A percentile compares a stretch with the other conserved stretches of the same genome.
phyloP scores from a whole-genome alignment of 2,329 filamentous ascomycete genomes.

The Ophiostoma montium region DNA sequence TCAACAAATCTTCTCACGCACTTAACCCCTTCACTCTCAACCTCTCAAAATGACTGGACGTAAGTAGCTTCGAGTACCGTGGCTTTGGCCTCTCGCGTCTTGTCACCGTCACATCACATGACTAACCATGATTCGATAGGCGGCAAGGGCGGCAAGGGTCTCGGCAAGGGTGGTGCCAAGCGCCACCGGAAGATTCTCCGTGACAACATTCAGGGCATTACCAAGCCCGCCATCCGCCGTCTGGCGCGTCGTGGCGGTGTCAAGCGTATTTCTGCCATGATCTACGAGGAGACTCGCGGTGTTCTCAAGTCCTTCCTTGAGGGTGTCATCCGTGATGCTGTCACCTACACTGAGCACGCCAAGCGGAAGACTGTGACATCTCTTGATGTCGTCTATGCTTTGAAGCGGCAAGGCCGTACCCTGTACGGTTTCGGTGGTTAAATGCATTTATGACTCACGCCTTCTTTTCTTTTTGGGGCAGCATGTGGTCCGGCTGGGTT shows the following conservation, averaged over 20 bases:
- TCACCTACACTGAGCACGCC: conserved; percentile 68
- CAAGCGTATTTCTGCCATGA: conserved; percentile 98
- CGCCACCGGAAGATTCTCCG: conserved; percentile 98
- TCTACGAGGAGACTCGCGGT: conserved; percentile 67
- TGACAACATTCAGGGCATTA: conserved; percentile 99
- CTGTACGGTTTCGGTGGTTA: conserved; percentile 88
- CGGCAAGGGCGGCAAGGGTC: conserved; percentile 93
- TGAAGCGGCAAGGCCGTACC: conserved; percentile 59
- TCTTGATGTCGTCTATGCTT: conserved; percentile 52
- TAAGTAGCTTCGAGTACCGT: conserved; percentile 16
- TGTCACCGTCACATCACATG: conserved; percentile 3
- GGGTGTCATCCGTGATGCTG: conserved; percentile 61
- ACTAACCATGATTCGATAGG: conserved; percentile 40
- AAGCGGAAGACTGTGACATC: conserved; percentile 70
- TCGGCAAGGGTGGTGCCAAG: conserved; percentile 97
- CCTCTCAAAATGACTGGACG: conserved; percentile 15
- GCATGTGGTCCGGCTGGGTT: conserved; percentile 12
- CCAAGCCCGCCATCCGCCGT: conserved; percentile 96
- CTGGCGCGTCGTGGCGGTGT: conserved; percentile 98
- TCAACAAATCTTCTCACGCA: conserved; percentile 1
- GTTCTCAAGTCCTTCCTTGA: conserved; percentile 69
- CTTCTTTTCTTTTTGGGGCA: conserved; percentile 10
- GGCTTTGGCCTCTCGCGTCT: conserved; percentile 15
- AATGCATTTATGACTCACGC: conserved; percentile 19
- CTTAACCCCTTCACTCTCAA: neutral